These are phyloP conservation scores for Phialophora chinensis DNA, from an alignment of 2,329 filamentous ascomycete genomes.

Conservation along the genomic window DNA sequence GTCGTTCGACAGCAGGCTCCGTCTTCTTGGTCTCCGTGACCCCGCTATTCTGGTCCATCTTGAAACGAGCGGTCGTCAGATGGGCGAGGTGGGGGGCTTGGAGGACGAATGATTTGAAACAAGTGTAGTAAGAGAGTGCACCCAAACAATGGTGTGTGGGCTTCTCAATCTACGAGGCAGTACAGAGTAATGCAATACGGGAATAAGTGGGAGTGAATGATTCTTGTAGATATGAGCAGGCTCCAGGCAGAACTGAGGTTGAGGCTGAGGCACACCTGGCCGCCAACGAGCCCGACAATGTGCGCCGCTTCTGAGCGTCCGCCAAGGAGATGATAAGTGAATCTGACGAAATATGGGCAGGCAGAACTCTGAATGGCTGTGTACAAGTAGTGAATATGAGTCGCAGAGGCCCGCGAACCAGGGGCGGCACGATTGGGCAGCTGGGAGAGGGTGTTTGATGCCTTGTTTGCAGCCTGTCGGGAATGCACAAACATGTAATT, in stretches of 20 bases:
- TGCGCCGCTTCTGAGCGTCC: neutral
- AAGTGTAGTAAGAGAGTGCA: neutral
- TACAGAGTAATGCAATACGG: neutral
- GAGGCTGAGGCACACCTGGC: constrained; percentile 18
- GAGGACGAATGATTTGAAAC: neutral
- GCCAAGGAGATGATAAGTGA: constrained; percentile 14
- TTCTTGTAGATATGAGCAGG: neutral
- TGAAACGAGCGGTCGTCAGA: neutral
- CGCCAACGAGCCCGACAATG: neutral
- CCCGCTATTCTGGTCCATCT: constrained; percentile 26
- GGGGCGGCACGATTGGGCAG: constrained; percentile 2
- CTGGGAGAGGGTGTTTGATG: constrained; percentile 10
- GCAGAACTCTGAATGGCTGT: constrained; percentile 23
- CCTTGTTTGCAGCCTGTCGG: constrained; percentile 15
- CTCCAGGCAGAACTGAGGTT: constrained; percentile 16
- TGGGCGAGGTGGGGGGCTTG: constrained; percentile 16
- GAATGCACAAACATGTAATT: constrained; percentile 1
- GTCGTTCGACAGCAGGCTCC: constrained; percentile 22
- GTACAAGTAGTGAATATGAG: constrained; percentile 9
- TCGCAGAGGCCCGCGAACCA: constrained; percentile 5
- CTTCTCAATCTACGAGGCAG: constrained; percentile 9
- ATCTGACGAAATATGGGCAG: constrained; percentile 19
- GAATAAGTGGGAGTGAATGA: constrained; percentile 2
- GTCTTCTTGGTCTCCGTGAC: constrained; percentile 24
- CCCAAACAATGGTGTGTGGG: neutral